Evolutionary conservation across 164 flowering plant species (phyloP), one percentile per base, ranked within the genome.

Genomic region (Vitis amurensis): DNA sequence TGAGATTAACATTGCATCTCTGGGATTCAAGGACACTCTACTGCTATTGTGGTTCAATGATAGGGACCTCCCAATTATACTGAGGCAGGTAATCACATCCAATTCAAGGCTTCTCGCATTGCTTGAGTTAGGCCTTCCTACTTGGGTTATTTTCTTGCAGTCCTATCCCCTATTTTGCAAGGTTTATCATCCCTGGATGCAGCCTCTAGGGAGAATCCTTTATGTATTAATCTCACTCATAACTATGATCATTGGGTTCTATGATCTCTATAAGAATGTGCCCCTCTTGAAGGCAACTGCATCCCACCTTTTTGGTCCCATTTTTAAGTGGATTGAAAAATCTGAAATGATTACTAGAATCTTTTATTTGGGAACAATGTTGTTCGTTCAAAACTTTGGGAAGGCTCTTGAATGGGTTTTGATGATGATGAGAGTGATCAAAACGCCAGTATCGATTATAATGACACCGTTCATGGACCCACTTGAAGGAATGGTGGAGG

Each of bases 131-230:
- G 79, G 82, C 16, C 79, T 79, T 61, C 82, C 82, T n/a, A 51
- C 77, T 58, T 79, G 82, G 82, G 82, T 79, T 60, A 73, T 79
- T 56, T 79, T 79, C 71, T 60, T 79, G 13, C 82, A 76, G 53
- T 79, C 82, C 3, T 79, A 79, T 70, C 82, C 82, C 49, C 51
- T 76, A 64, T 73, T 76, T 55, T 63, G 74, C 60, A 67, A 69
- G 8, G 50, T 73, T 11, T 79, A 79, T 63, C 75, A 75, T 10
- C 79, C 82, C 37, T 79, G 82, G 82, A 79, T 79, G 79, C 53
- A 70, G 55, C 79, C 75, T 53, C 51, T 79, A 8, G 82, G 60
- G 23, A 79, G 75, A 71, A 68, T 74, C 7, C 70, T 79, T 9
- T 79, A 79, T 44, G 56, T 73, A 15, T 23, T 79, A 55, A 73